A percentile compares a stretch with the other conserved stretches of the same genome.
Conservation (phyloP, 805 yeast genomes). For the Wickerhamomyces bisporus region DNA sequence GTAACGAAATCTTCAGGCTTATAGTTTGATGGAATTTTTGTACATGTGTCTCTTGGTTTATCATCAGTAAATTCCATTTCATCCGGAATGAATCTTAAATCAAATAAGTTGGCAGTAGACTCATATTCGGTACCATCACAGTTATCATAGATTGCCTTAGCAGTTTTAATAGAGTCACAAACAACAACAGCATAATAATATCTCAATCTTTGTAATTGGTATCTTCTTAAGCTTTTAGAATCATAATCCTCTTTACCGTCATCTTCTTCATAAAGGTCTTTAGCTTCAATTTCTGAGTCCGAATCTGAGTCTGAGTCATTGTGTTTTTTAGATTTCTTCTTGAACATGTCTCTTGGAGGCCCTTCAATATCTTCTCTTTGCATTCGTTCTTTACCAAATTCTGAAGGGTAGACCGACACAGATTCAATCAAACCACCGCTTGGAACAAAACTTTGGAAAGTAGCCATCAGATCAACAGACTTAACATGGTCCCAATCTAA, state of each 20-base stretch:
- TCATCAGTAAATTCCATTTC: constrained; percentile 83
- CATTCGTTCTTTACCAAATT: constrained; percentile 90
- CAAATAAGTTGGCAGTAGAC: constrained; percentile 91
- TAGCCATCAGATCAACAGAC: constrained; percentile 83
- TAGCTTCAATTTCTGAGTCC: constrained; percentile 56
- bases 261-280: constrained; percentile 70
- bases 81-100: constrained; percentile 87
- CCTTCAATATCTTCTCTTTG: constrained; percentile 87
- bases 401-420: constrained; percentile 80
- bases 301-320: constrained; percentile 43
- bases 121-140: constrained; percentile 97
- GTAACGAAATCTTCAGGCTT: constrained; percentile 81
- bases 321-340: constrained; percentile 35
- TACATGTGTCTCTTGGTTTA: constrained; percentile 69
- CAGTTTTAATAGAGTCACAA: constrained; percentile 71
- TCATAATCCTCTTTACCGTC: constrained; percentile 82
- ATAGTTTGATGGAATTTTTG: constrained; percentile 68
- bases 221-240: constrained; percentile 75
- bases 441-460: constrained; percentile 83
- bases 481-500: constrained; percentile 96
- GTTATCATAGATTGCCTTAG: constrained; percentile 70
- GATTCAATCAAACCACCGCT: constrained; percentile 60
- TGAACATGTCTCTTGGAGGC: constrained; percentile 83
- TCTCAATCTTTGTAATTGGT: constrained; percentile 87
- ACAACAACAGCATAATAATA: constrained; percentile 88